Base-by-base conservation (phyloP, 1,139 yeast species). In the Eremothecium gossypii region DNA sequence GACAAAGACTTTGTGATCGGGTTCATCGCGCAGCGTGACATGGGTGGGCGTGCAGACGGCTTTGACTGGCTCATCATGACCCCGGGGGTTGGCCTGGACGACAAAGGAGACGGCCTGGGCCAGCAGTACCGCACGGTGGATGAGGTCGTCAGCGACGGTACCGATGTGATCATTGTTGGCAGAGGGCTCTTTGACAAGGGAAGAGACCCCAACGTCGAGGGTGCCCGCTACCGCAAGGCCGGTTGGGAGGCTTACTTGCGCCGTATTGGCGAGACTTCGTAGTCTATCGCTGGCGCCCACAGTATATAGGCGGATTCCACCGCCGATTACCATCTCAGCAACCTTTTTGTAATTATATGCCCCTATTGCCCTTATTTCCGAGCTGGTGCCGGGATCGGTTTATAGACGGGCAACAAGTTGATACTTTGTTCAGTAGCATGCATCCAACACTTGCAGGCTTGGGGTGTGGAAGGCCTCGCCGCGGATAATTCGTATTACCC, bases 51-150 rank as follows among this genome's bases (percentile, higher is more conserved):
- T 40, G 82, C 77, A 3, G 89, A 80, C 58, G 91, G 87, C 0
- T 87, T 83, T 55, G 98, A 91, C 65, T 93, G 96, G 95, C 67
- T 93, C 41, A 76, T 87, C 44, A 79, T 93, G 89, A 91, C 98
- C 1, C 99, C 99, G 0, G 99, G 99, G 46, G 98, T 93, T 36
- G 97, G 97, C 1, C 72, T 93, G 45, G 98, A 89, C 60, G 97
- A 89, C 58, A 91, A 82, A 64, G 97, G 97, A n/a, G 99, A 91
- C 62, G 79, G 79, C 1, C 72, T 91, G 48, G 99, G 99, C 17
- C 99, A 93, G 66, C 98, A 91, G 65, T 93, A 93, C 65, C 74
- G 98, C 62, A 78, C 96, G 7, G 98, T 91, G 2, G 78, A 77
- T 52, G 85, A 84, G 48, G 98, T 87, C 27, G 69, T 85, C 7